phyloP scores from a whole-genome alignment of 768 basidiomycete genomes.

The Trametes villosa region DNA sequence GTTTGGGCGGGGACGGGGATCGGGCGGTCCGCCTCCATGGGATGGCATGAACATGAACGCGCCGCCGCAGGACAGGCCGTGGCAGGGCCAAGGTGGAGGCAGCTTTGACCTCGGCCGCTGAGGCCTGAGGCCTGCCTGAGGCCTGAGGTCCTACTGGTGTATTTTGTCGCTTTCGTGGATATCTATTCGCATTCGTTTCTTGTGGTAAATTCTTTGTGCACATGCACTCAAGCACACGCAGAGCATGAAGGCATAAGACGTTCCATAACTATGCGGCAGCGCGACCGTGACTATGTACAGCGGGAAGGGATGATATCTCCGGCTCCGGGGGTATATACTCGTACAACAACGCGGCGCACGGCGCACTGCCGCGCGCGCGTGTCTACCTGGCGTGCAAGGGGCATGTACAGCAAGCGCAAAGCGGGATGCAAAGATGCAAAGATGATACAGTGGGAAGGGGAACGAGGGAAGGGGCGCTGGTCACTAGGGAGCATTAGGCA shows the following conservation, averaged over 20 bases:
- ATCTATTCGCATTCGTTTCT: background rate
- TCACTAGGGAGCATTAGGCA: slow-evolving; percentile 18
- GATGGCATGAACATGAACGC: slow-evolving; percentile 38
- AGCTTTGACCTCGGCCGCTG: slow-evolving; percentile 18
- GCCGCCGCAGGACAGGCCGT: slow-evolving; percentile 46
- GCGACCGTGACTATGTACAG: slow-evolving; percentile 20
- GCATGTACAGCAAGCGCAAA: slow-evolving; percentile 6
- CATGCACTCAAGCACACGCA: background rate
- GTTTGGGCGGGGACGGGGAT: slow-evolving; percentile 51
- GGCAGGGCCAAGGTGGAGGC: slow-evolving; percentile 37
- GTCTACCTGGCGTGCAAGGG: slow-evolving; percentile 14
- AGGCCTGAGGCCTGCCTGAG: background rate
- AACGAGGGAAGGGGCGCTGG: background rate
- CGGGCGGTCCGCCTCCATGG: slow-evolving; percentile 37
- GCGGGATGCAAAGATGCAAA: background rate
- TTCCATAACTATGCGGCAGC: background rate
- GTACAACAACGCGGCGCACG: slow-evolving; percentile 23
- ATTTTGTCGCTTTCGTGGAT: slow-evolving; percentile 11
- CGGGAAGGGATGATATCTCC: slow-evolving; percentile 10
- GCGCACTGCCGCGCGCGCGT: slow-evolving; percentile 9
- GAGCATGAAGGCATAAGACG: slow-evolving; percentile 3
- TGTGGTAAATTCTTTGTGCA: too few species aligned
- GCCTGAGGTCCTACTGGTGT: background rate
- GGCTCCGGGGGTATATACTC: slow-evolving; percentile 16
- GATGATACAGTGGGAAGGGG: slow-evolving; percentile 7